Evolutionary conservation across 2,329 filamentous ascomycete genomes (phyloP), one percentile per base, ranked within the genome.

Genomic region (Sporothrix curviconia): DNA sequence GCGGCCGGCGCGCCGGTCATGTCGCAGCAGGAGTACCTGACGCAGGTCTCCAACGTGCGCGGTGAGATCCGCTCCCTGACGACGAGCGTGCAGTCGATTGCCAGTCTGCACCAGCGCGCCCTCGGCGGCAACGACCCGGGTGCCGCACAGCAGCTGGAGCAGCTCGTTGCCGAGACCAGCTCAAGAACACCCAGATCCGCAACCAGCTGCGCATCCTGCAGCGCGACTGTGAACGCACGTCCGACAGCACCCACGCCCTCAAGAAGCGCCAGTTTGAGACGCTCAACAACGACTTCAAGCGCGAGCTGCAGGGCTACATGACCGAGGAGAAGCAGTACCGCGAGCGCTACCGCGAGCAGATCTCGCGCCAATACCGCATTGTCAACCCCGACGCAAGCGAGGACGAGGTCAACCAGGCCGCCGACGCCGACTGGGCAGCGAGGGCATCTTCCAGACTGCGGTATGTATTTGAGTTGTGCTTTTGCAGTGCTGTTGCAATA

Each of bases 371-470:
- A 72, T 92, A 89, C 72, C 79, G 83, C 57, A 91, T 92, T 67
- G 87, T 90, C 64, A 90, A 91, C 69, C 89, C 89, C 53, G 85
- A 90, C 44, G 89, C 89, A n/a, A 81, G 80, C 50, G 87, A 91
- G 59, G 75, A 80, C 1, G 86, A 92, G 71, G 84, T 92, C 3
- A 75, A 79, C 50, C 76, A 89, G 69, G 87, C 87, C 3, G 76
- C 83, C 24, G 78, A 89, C 64, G 77, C 83, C 55, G 85, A 91
- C 68, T 89, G 87, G 85, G 85, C 55, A 82, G 88, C 59, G 86
- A 92, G 74, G 86, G 87, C 66, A 85, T 94, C 56, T 94, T 92
- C 75, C 86, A 91, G 72, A 86, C 84, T 58, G 89, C 89, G 59
- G 89, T 92, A 79, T 71, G 84, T 78, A 54, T 61, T 54, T n/a